These are phyloP conservation scores for Fusarium acutatum DNA, from an alignment of 2,329 filamentous ascomycete genomes.

Conservation along the genomic window DNA sequence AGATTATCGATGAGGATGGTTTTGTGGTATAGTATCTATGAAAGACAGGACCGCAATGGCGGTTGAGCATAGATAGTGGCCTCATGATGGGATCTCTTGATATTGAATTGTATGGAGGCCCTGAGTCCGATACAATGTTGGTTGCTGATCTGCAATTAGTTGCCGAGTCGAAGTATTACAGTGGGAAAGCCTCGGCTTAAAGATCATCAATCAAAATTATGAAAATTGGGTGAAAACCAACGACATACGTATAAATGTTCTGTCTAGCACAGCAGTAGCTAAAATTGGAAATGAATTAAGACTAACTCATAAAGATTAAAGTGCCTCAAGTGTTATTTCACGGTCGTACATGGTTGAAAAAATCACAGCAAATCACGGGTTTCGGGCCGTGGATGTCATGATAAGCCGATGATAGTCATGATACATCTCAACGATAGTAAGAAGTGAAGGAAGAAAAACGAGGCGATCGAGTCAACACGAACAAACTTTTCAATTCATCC, in stretches of 20 bases:
- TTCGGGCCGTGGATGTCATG: background rate
- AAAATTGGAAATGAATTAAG: too few relatives aligned
- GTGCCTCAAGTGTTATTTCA: background rate
- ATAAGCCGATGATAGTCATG: background rate
- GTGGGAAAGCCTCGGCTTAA: background rate
- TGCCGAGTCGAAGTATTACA: background rate
- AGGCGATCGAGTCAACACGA: background rate
- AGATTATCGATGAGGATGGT: constrained; percentile 10
- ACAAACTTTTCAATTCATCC: constrained; percentile 34
- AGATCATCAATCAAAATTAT: background rate
- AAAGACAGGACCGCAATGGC: constrained; percentile 3
- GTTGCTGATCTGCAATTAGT: background rate
- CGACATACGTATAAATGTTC: background rate
- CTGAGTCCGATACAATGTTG: background rate
- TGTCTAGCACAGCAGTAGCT: background rate
- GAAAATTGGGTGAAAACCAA: background rate
- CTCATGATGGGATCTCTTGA: background rate
- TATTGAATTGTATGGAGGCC: background rate
- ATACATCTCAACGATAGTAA: background rate
- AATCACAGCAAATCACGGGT: background rate
- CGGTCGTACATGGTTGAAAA: too few relatives aligned
- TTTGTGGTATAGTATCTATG: constrained; percentile 10
- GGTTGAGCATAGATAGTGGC: background rate
- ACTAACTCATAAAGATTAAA: background rate
- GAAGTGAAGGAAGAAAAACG: background rate